Base-by-base conservation (phyloP, 2,329 filamentous ascomycete genomes). In the Ophiocordyceps unilateralis region DNA sequence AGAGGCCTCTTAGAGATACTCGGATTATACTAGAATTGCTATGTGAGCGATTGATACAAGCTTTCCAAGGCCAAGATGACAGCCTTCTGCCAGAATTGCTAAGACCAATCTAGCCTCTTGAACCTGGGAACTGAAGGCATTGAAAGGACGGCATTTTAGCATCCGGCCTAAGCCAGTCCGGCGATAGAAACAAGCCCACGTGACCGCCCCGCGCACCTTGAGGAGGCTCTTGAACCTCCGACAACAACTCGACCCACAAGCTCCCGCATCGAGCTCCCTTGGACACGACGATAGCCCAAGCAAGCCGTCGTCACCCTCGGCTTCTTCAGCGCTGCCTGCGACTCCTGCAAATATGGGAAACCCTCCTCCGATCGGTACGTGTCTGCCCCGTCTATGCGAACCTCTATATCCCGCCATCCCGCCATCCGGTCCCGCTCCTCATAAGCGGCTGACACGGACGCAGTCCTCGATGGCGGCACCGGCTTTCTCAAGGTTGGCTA, bases 401-500 rank as follows among this genome's bases (percentile, higher is more conserved):
- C 26, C 42, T 48, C 46, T 40, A 39, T 39, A 20, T 19, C 24
- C 24, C 15, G 17, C n/a, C 36, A 19, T 12, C 11, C 36, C 20
- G 4, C 17, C 20, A 15, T 5, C 20, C 19, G 6, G 36, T 22
- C 36, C 19, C 36, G 20, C 32, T 36, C n/a, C n/a, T 30, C 28
- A 15, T 15, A 41, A 30, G 10, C 36, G 36, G 36, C 36, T 39
- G 36, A 39, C 36, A 15, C 36, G 36, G 19, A 43, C 45, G 28
- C 51, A 96, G 91, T 98, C 62, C 89, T 98, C 75, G 91, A 98
- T 74, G 91, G 91, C 75, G 91, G 91, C 67, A 98, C 91, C 61
- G 91, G 91, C 67, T 98, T 98, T 75, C 82, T 98, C 66, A 98
- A 98, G 70, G 91, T 94, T 68, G 91, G 91, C 64, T 98, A 96